Conservation (phyloP, 768 basidiomycete genomes). For the Lactarius pseudohatsudake region DNA sequence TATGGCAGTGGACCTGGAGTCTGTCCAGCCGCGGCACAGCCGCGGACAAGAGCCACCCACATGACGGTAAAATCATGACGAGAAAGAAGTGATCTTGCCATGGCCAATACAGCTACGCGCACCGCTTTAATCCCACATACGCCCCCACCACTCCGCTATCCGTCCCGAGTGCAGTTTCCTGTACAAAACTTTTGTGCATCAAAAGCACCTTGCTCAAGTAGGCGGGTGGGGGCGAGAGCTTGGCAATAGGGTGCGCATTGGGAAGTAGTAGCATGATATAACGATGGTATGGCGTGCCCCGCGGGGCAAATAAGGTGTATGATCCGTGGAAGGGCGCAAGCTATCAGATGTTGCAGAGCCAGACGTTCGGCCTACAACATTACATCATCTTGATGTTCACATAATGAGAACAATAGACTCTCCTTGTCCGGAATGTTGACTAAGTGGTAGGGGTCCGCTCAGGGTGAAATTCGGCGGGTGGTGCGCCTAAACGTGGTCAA, state of each 20-base stretch:
- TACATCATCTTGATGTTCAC: conserved; percentile 20
- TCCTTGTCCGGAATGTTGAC: conserved; percentile 65
- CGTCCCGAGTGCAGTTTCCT: conserved; percentile 50
- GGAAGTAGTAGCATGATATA: conserved; percentile 76
- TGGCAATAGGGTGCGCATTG: conserved; percentile 45
- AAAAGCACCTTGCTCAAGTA: conserved; percentile 55
- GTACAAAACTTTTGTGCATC: conserved; percentile 61
- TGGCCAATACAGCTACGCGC: not conserved
- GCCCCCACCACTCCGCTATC: conserved; percentile 41
- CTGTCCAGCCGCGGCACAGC: not conserved
- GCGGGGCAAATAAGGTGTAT: conserved; percentile 81
- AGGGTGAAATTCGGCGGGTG: conserved; percentile 72
- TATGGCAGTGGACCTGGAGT: not conserved
- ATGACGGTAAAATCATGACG: not conserved
- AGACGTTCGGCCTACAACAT: conserved; percentile 39
- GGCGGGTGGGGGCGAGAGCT: conserved; percentile 25
- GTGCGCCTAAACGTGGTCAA: conserved; percentile 49
- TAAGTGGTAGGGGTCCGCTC: conserved; percentile 75
- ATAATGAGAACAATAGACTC: conserved; percentile 47
- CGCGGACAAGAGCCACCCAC: not conserved
- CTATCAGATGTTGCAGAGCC: conserved; percentile 52
- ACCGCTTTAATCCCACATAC: conserved; percentile 42
- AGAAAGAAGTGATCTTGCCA: not conserved
- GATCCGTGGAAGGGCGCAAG: conserved; percentile 44
- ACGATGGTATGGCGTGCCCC: conserved; percentile 87